Base-by-base conservation (phyloP, 176 grass and related monocot species). In the Sorghum bicolor region DNA sequence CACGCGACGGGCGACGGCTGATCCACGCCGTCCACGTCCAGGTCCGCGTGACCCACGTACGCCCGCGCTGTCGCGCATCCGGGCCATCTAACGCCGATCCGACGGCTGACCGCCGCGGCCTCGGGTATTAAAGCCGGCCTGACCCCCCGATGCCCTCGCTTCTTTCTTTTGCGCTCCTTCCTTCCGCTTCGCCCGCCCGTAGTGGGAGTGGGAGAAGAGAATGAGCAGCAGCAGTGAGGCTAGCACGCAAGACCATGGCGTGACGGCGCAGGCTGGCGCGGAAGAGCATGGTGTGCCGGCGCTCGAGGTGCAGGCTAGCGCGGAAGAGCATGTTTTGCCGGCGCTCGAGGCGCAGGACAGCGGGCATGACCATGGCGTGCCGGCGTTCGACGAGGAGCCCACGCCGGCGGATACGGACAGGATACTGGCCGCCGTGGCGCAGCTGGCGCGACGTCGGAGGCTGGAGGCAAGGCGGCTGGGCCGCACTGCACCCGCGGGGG, bases 11-110 rank as follows among this genome's bases (percentile, higher is more conserved):
- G 16, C 50, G 4, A 69, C 60, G 75, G 47, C 74, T 25, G 17
- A 90, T 87, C 84, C 14, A 0, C 47, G 11, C 75, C 84, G 88
- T 90, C 84, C 88, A 86, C 84, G 84, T 90, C 60, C 61, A 22
- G 19, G 12, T 3, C 44, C n/a, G 29, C 22, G 45, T 78, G 79
- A 86, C 78, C 84, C 88, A 83, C 67, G 83, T 78, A 48, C 83
- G 28, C n/a, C n/a, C n/a, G n/a, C n/a, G 61, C 28, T 90, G 80
- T 79, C 88, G 62, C n/a, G 79, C 38, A 86, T 79, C 88, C 2
- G 48, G 9, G 12, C 74, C 67, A 75, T 86, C 37, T 25, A 67
- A 1, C 16, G 17, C 1, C 1, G 30, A 90, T 79, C 88, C 0
- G 74, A 74, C 88, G 88, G 88, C 20, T 45, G 4, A 6, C 16